Evolutionary conservation across 805 yeast genomes (phyloP), one percentile per base, ranked within the genome.

Genomic region (Yamadazyma sp.): DNA sequence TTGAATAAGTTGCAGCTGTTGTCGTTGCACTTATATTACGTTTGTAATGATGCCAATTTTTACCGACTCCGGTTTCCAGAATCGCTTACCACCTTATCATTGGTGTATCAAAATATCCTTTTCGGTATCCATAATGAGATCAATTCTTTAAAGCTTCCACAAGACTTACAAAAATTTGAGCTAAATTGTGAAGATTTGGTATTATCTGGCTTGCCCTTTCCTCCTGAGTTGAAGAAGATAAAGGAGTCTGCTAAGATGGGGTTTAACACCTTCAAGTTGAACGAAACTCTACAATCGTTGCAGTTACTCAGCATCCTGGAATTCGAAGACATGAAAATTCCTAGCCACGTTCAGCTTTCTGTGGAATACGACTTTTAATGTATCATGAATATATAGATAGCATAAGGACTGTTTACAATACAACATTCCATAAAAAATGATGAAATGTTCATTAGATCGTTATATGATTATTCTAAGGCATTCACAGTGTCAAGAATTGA

Each of bases 41-140:
- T 41, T 10, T 28, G 32, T 12, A 32, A 32, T 14, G 36, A 36
- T 25, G 40, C 38, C 4, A 33, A 33, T 4, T 36, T 36, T 12
- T 36, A 36, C 24, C 12, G 28, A n/a, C 18, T 34, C 11, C 18
- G 25, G 6, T 25, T 41, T 14, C 44, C 44, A 4, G 32, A 35
- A 14, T 13, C 21, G 20, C 15, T 41, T 9, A 15, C 27, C 10
- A 10, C 10, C 14, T 18, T 41, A 2, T 24, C 29, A 28, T 28
- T 41, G 5, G 22, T 5, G 2, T 36, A 32, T 14, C 32, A 36
- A 28, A 34, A 24, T 6, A 19, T 20, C 4, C 37, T 28, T 12
- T 41, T 32, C 20, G 41, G 37, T 14, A 41, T 41, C 8, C 26
- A 32, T 28, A 28, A 41, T 26, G 38, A 41, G 9, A 29, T 41